phyloP scores from a whole-genome alignment of 2,329 filamentous ascomycete species.

The Helicocarpus griseus region DNA sequence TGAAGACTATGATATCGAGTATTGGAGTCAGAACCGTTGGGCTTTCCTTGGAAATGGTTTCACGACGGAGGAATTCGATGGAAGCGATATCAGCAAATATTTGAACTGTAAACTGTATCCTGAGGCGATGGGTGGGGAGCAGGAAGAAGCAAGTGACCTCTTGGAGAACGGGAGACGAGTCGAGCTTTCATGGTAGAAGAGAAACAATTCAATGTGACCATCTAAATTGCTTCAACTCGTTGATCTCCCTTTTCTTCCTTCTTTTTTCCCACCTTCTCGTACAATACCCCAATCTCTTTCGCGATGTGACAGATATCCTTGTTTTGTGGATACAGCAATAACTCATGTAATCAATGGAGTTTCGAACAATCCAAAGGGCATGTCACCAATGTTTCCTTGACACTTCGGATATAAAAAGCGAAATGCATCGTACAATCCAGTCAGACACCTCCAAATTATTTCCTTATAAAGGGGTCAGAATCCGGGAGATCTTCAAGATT shows the following conservation, averaged over 20 bases:
- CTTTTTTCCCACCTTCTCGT: too few relatives aligned
- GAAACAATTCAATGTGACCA: too few relatives aligned
- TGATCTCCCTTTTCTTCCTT: too few relatives aligned
- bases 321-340: too few relatives aligned
- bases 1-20: conserved; percentile 14
- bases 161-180: background rate
- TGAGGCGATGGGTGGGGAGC: background rate
- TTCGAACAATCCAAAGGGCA: too few relatives aligned
- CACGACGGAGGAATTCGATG: conserved; percentile 9
- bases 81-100: conserved; percentile 11
- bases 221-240: too few relatives aligned
- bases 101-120: conserved; percentile 12
- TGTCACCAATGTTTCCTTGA: too few relatives aligned
- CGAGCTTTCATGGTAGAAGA: background rate
- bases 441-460: background rate
- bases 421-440: background rate
- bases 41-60: conserved; percentile 13
- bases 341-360: too few relatives aligned
- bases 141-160: background rate
- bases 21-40: conserved; percentile 14
- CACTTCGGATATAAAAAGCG: background rate
- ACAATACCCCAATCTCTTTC: too few relatives aligned
- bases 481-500: background rate
- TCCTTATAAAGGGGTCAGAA: background rate
- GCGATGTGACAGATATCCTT: too few relatives aligned